Evolutionary conservation across 140 eudicot species (phyloP).

Genomic region (Stevia rebaudiana): DNA sequence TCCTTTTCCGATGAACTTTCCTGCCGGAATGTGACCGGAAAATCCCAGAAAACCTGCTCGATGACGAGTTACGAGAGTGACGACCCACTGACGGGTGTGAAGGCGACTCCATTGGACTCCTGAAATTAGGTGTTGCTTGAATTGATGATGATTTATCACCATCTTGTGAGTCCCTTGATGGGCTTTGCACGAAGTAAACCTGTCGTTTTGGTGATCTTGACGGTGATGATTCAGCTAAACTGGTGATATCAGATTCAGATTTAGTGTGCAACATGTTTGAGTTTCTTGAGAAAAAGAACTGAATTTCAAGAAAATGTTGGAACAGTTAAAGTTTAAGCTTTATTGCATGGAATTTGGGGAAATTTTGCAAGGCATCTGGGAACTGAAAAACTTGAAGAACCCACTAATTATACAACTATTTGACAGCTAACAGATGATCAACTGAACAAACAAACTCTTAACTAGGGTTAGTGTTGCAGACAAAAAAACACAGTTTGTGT

Average conservation of each 20-base stretch:
- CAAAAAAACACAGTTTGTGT: constrained; percentile 1
- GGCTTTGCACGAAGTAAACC: constrained; percentile 88
- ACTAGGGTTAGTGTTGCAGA: neutral
- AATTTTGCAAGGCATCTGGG: constrained; percentile 16
- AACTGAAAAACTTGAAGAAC: constrained; percentile 13
- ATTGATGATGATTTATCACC: constrained; percentile 94
- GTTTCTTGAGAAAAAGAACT: too few relatives aligned
- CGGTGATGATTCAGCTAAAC: constrained; percentile 95
- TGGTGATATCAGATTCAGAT: constrained; percentile 89
- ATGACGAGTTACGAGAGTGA: constrained; percentile 90
- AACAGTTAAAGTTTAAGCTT: constrained; percentile 18
- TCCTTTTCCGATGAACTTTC: constrained; percentile 67
- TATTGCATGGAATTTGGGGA: neutral
- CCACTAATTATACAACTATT: constrained; percentile 23
- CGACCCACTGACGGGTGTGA: constrained; percentile 91
- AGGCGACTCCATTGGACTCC: constrained; percentile 90
- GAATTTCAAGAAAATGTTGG: neutral
- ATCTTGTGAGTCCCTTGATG: constrained; percentile 95
- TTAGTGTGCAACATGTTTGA: constrained; percentile 72
- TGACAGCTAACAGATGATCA: too few relatives aligned
- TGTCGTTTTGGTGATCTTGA: constrained; percentile 88
- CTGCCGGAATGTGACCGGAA: constrained; percentile 92
- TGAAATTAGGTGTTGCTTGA: constrained; percentile 79
- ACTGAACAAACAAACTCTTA: neutral
- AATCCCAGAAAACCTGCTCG: constrained; percentile 93